These are phyloP conservation scores for Luffa aegyptiaca DNA, from an alignment of 306 rosid species.

Conservation along the genomic window DNA sequence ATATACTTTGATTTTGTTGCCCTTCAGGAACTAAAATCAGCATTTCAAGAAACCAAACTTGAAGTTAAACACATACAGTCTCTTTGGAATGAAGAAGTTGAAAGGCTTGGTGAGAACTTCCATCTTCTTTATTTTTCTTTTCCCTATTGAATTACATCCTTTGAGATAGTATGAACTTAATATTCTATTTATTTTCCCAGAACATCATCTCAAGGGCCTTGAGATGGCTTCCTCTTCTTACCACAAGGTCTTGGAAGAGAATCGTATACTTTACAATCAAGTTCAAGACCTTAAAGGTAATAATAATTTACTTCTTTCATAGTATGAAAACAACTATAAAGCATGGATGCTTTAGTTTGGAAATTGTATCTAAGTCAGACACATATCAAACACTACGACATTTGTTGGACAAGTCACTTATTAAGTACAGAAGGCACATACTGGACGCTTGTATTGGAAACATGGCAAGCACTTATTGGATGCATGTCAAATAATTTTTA, in stretches of 20 bases:
- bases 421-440: no score
- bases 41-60: constrained; percentile 41
- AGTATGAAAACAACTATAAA: background rate
- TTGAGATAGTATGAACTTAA: constrained; percentile 1
- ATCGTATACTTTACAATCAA: constrained; percentile 79
- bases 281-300: constrained; percentile 94
- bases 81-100: constrained; percentile 52
- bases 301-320: background rate
- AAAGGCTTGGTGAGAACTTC: constrained; percentile 51
- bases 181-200: constrained; percentile 28
- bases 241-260: constrained; percentile 77
- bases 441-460: background rate
- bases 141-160: background rate
- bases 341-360: background rate
- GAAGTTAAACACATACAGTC: constrained; percentile 53
- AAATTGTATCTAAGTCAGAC: background rate
- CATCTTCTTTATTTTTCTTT: background rate
- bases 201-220: constrained; percentile 55
- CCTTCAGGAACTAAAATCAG: constrained; percentile 50
- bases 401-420: background rate
- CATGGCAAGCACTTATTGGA: background rate
- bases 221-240: constrained; percentile 76
- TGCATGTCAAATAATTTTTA: background rate
- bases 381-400: background rate
- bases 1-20: background rate